Conservation (phyloP, 345 rosid genomes). For the Excoecaria agallocha region DNA sequence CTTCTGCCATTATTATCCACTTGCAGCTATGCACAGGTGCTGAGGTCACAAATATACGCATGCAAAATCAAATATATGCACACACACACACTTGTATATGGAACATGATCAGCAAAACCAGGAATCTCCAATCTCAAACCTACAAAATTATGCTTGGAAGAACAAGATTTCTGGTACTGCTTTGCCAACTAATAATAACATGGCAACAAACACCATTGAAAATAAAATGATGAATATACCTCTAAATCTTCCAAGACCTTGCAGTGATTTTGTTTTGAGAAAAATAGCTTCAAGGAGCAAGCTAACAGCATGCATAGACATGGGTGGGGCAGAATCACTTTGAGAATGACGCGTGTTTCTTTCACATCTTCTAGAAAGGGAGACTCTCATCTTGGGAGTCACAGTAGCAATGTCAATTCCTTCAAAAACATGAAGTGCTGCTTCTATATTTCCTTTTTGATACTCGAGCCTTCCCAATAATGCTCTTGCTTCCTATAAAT, state of each 20-base stretch:
- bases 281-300: conserved; percentile 75
- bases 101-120: not conserved
- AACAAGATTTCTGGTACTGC: not conserved
- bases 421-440: conserved; percentile 79
- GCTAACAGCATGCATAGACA: conserved; percentile 74
- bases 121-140: not conserved
- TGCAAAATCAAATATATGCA: not conserved
- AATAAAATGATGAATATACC: conserved; percentile 38
- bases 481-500: conserved; percentile 73
- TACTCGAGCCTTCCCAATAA: conserved; percentile 80
- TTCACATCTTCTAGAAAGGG: conserved; percentile 49
- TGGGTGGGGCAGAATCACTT: conserved; percentile 39
- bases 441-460: conserved; percentile 79
- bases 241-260: conserved; percentile 59
- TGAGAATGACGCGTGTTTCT: conserved; percentile 47
- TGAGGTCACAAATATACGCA: not conserved
- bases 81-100: not conserved
- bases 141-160: not conserved
- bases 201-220: not conserved
- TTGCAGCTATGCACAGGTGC: not conserved
- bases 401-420: conserved; percentile 75
- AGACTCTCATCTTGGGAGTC: conserved; percentile 56
- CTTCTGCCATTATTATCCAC: not conserved
- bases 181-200: not conserved
- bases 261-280: conserved; percentile 80